Percentiles rank a stretch among this genome's conserved stretches.
Conservation (phyloP, 257 asterid genomes). For the Anisodus tanguticus region DNA sequence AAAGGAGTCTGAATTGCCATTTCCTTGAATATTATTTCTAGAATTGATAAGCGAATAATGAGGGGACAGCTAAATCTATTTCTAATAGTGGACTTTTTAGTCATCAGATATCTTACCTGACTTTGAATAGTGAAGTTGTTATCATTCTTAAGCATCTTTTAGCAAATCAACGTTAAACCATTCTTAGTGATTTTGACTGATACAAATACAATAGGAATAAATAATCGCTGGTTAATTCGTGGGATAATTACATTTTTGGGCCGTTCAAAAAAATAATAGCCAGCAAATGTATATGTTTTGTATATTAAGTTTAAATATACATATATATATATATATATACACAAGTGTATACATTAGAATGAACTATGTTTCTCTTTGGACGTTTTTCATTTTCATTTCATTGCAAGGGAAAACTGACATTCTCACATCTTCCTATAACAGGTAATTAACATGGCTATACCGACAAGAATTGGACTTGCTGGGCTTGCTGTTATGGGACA, state of each 20-base stretch:
- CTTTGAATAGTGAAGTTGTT: not conserved
- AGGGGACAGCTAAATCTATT: not conserved
- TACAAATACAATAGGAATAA: not conserved
- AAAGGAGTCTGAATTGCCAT: not conserved
- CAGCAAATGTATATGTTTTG: too few species aligned
- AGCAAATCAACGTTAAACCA: not conserved
- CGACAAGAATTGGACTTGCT: constrained; percentile 93
- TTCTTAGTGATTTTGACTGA: not conserved
- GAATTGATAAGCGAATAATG: not conserved
- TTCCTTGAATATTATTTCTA: not conserved
- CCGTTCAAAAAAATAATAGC: too few species aligned
- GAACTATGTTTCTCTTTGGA: not conserved
- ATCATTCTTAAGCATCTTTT: not conserved
- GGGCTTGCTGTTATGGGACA: constrained; percentile 99
- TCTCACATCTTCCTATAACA: constrained; percentile 15
- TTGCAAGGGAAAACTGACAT: not conserved
- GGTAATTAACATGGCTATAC: constrained; percentile 60
- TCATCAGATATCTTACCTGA: not conserved
- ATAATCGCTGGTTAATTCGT: too few species aligned
- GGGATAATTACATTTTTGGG: too few species aligned
- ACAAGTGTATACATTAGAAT: too few species aligned
- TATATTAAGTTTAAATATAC: too few species aligned
- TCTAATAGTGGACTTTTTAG: not conserved
- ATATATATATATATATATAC: too few species aligned
- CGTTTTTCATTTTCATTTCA: not conserved